Evolutionary conservation across 305 asterid species (phyloP).

Genomic region (Fraxinus platypoda): DNA sequence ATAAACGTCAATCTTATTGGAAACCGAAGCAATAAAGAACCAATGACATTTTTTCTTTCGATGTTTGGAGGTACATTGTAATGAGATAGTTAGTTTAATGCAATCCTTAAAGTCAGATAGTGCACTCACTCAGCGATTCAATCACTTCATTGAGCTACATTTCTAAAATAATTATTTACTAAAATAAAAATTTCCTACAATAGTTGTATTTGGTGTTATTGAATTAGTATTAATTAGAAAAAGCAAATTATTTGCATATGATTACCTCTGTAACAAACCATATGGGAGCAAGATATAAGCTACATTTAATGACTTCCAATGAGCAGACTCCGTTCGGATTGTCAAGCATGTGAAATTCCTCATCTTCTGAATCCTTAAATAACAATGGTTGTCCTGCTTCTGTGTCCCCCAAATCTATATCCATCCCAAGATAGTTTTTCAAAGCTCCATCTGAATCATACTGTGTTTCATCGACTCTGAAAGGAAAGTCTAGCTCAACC

Average conservation of each 20-base stretch:
- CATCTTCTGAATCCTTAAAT: conserved; percentile 40
- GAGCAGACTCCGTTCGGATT: conserved; percentile 32
- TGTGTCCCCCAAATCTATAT: conserved; percentile 34
- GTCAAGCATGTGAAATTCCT: conserved; percentile 35
- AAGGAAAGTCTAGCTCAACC: conserved; percentile 33
- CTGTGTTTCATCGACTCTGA: conserved; percentile 28
- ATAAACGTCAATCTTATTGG: background rate
- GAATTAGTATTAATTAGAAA: background rate
- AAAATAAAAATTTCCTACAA: background rate
- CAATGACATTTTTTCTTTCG: background rate
- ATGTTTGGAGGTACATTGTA: background rate
- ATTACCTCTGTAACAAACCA: conserved; percentile 79
- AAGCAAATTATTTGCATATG: background rate
- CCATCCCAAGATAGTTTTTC: conserved; percentile 38
- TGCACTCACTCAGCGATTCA: background rate
- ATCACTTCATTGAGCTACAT: background rate
- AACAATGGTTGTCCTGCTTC: conserved; percentile 48
- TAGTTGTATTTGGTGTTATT: background rate
- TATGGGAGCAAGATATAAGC: conserved; percentile 66
- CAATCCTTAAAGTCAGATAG: background rate
- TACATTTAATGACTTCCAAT: conserved; percentile 41
- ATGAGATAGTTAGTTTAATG: background rate
- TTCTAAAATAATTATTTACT: background rate
- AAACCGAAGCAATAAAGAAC: background rate
- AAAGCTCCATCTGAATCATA: conserved; percentile 38